Evolutionary conservation across 2,329 filamentous ascomycete genomes (phyloP), one percentile per base, ranked within the genome.

Genomic region (Epicoccum sorghinum): DNA sequence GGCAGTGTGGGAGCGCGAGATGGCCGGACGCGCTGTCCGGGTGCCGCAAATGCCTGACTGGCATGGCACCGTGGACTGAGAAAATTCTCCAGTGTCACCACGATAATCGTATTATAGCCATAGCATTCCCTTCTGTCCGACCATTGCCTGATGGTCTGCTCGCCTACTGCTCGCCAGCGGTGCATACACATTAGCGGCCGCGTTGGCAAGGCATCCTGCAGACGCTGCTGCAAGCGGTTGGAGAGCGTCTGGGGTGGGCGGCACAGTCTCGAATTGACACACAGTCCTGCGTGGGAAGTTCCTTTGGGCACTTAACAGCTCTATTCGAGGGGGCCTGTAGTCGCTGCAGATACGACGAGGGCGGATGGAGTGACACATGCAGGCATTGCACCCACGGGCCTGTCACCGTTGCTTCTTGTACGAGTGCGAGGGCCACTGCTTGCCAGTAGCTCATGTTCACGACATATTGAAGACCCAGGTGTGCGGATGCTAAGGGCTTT

Each of bases 61-160:
- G 38, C 35, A 56, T 43, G 49, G 41, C 36, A 56, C 45, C 30
- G 30, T 47, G 40, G 47, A 41, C 22, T 39, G 22, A 37, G 18
- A 35, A 29, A 29, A 29, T 40, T 48, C 23, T 43, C 29, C 41
- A 50, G 44, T 57, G 42, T 46, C 53, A 53, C 59, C 41, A 58
- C 56, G 56, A 63, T 53, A 61, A 60, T 61, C 56, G 57, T 60
- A 60, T 61, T 55, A 55, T 60, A 59, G 42, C 45, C 43, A 56
- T 41, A 41, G 9, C 35, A 53, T 52, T 42, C 44, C 9, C 41
- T 30, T 23, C 36, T 49, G 39, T 38, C 40, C 27, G 51, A 48
- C 40, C 30, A 33, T 58, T 36, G 45, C 35, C 40, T 45, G 45
- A 33, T 58, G 30, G 45, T 32, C 40, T 45, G 45, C 40, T 27